A percentile compares a stretch with the other conserved stretches of the same genome.
phyloP scores from a whole-genome alignment of 805 yeast genomes.

The Candida jianshihensis region DNA sequence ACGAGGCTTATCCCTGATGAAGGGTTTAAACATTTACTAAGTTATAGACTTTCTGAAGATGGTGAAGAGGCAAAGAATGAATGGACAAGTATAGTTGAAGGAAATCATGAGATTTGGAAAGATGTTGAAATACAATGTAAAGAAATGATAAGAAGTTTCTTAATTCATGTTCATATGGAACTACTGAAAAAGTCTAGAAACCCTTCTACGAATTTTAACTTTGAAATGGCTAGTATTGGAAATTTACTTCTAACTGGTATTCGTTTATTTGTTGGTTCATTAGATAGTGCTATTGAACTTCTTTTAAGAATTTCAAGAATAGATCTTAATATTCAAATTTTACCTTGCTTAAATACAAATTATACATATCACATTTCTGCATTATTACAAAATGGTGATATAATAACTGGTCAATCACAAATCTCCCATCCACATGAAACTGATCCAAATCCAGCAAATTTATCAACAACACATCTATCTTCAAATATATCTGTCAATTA shows the following conservation, averaged over 20 bases:
- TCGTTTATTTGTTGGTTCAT: slow-evolving; percentile 72
- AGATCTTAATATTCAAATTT: slow-evolving; percentile 44
- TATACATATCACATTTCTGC: slow-evolving; percentile 87
- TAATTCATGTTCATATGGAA: slow-evolving; percentile 75
- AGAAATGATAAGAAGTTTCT: slow-evolving; percentile 69
- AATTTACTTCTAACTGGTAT: slow-evolving; percentile 79
- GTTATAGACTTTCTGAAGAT: slow-evolving; percentile 44
- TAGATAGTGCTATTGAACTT: slow-evolving; percentile 78
- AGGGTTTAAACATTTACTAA: slow-evolving; percentile 30
- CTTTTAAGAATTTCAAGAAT: slow-evolving; percentile 58
- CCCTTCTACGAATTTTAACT: slow-evolving; percentile 52
- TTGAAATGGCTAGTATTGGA: slow-evolving; percentile 78
- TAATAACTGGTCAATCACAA: slow-evolving; percentile 87
- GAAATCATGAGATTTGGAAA: slow-evolving; percentile 65
- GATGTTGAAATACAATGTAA: slow-evolving; percentile 48
- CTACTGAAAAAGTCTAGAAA: slow-evolving; percentile 58
- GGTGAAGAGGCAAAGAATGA: slow-evolving; percentile 50
- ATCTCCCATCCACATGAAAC: slow-evolving; percentile 73
- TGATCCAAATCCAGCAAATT: not conserved
- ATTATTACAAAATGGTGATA: slow-evolving; percentile 53
- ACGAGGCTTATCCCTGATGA: slow-evolving; percentile 62
- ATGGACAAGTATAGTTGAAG: slow-evolving; percentile 78
- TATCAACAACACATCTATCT: slow-evolving; percentile 6
- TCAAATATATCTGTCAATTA: slow-evolving; percentile 12
- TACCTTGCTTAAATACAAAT: slow-evolving; percentile 81